A percentile compares a stretch with the other conserved stretches of the same genome.
Evolutionary conservation across 768 basidiomycete species (phyloP).

Genomic region (Podaxis mareebaensis): DNA sequence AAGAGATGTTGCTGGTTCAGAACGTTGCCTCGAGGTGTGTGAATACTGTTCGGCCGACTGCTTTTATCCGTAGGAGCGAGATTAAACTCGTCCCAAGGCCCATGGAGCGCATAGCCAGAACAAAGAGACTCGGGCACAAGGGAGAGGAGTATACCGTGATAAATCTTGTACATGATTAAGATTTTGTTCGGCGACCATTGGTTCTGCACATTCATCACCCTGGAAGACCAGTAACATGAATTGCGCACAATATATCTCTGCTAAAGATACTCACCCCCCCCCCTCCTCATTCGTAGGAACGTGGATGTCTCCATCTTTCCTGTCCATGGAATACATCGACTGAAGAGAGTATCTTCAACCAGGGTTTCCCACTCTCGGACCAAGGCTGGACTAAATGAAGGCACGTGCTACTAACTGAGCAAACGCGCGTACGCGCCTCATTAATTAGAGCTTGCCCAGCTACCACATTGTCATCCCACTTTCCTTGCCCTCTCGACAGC

Average conservation of each 20-base stretch:
- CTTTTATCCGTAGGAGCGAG: not conserved
- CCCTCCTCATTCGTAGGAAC: not conserved
- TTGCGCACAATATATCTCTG: not conserved
- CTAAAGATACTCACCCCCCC: not conserved
- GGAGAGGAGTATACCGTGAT: not conserved
- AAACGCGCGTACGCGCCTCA: not conserved
- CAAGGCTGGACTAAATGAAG: not conserved
- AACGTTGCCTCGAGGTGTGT: not conserved
- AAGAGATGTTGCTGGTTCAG: not conserved
- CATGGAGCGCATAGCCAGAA: not conserved
- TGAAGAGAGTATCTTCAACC: not conserved
- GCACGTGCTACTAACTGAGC: not conserved
- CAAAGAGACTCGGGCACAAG: not conserved
- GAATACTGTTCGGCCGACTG: not conserved
- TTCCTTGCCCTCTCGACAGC: not conserved
- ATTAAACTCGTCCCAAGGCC: not conserved
- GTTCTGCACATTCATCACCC: not conserved
- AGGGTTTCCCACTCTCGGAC: not conserved
- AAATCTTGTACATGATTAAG: not conserved
- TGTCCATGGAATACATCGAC: not conserved
- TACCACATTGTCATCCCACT: not conserved
- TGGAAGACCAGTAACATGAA: not conserved
- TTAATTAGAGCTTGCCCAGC: slow-evolving; percentile 1
- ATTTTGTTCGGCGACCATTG: not conserved
- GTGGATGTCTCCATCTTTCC: not conserved